Percentiles rank a stretch among this genome's conserved stretches.
Conservation (phyloP, 768 basidiomycete genomes). For the Sporobolomyces roseus region DNA sequence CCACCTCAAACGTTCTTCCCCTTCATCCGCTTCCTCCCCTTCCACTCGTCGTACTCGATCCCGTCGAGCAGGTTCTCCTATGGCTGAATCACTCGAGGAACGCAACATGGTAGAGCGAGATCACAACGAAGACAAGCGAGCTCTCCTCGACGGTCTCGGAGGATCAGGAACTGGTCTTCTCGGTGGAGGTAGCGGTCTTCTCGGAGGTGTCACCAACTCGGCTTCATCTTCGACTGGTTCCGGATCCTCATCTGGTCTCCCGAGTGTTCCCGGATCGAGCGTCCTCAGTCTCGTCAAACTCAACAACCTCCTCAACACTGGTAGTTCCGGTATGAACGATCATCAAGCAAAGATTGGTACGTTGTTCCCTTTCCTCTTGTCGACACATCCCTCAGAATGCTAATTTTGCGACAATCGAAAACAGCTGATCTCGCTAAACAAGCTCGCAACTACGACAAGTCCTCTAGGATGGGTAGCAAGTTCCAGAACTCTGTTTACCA, state of each 20-base stretch:
- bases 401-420: neutral
- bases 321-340: neutral
- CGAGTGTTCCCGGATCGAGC: neutral
- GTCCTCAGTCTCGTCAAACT: constrained; percentile 14
- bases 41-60: constrained; percentile 6
- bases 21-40: neutral
- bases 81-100: constrained; percentile 16
- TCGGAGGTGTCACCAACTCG: neutral
- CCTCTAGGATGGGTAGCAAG: constrained; percentile 8
- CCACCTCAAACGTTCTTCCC: constrained; percentile 5
- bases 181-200: neutral
- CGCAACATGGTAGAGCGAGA: constrained; percentile 4
- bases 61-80: constrained; percentile 9
- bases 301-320: constrained; percentile 2
- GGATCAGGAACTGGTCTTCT: too few species aligned
- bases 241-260: too few species aligned
- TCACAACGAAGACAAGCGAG: constrained; percentile 2
- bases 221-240: neutral
- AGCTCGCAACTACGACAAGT: constrained; percentile 25
- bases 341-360: constrained; percentile 21
- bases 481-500: constrained; percentile 31
- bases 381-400: too few species aligned
- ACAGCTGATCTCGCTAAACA: constrained; percentile 18
- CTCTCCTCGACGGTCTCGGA: constrained; percentile 17
- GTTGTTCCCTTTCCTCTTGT: neutral